phyloP scores from a whole-genome alignment of 177 flowering plant species.

The Telopea speciosissima region DNA sequence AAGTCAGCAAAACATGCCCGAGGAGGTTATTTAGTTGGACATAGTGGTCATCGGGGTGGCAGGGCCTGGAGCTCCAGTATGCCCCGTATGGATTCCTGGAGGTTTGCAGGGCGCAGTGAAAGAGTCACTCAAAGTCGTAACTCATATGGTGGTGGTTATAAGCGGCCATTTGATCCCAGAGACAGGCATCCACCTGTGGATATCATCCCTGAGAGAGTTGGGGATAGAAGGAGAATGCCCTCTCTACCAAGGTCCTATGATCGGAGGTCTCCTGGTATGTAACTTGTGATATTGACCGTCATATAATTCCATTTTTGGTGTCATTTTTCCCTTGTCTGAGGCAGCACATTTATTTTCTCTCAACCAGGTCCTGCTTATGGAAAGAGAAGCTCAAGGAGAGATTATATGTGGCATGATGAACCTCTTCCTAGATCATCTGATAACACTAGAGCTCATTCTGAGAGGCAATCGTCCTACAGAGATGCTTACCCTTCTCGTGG shows the following conservation, averaged over 20 bases:
- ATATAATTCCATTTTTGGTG: background rate
- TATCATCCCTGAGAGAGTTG: conserved; percentile 15
- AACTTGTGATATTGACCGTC: background rate
- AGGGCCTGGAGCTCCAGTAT: conserved; percentile 18
- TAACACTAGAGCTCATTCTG: conserved; percentile 18
- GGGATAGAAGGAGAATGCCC: conserved; percentile 18
- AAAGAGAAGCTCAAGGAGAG: conserved; percentile 27
- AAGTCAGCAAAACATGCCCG: conserved; percentile 22
- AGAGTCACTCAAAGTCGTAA: conserved; percentile 14
- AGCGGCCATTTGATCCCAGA: conserved; percentile 18
- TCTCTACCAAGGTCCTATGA: conserved; percentile 21
- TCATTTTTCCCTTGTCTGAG: background rate
- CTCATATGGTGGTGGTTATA: conserved; percentile 15
- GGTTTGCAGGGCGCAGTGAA: conserved; percentile 21
- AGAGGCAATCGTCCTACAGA: conserved; percentile 20
- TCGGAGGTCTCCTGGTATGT: conserved; percentile 28
- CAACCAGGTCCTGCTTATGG: conserved; percentile 16
- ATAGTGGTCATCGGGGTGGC: conserved; percentile 17
- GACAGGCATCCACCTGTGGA: conserved; percentile 17
- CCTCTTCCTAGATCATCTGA: conserved; percentile 20
- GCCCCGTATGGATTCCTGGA: conserved; percentile 21
- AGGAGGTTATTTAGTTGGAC: conserved; percentile 21
- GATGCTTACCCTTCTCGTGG: conserved; percentile 22
- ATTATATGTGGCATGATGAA: conserved; percentile 19
- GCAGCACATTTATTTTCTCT: background rate